These are phyloP conservation scores for Kockovaella imperatae DNA, from an alignment of 768 basidiomycete genomes.

Conservation along the genomic window DNA sequence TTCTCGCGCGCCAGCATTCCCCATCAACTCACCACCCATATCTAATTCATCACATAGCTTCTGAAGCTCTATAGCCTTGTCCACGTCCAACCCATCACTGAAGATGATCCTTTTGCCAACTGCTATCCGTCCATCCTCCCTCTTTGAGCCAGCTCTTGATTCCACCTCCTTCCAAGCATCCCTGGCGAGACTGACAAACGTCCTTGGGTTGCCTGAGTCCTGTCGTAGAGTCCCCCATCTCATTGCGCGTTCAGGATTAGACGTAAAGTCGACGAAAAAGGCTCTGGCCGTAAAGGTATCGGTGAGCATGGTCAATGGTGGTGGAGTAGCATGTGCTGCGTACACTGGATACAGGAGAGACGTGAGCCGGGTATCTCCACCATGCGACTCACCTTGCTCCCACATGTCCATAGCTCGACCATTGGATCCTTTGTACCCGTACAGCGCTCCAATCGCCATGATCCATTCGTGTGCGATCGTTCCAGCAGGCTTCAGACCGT, in stretches of 20 bases:
- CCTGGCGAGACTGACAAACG: conserved; percentile 68
- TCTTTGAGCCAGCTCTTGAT: conserved; percentile 7
- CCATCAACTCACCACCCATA: conserved; percentile 49
- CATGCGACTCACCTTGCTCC: conserved; percentile 57
- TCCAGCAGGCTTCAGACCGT: conserved; percentile 60
- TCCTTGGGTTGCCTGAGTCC: conserved; percentile 83
- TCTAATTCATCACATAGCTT: conserved; percentile 66
- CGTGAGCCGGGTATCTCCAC: neutral
- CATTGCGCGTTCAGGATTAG: conserved; percentile 53
- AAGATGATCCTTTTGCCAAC: conserved; percentile 65
- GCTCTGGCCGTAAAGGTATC: conserved; percentile 86
- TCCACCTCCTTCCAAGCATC: conserved; percentile 63
- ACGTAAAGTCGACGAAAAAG: conserved; percentile 62
- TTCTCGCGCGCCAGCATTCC: neutral
- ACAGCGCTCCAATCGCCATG: conserved; percentile 62
- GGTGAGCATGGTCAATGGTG: conserved; percentile 66
- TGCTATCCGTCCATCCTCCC: conserved; percentile 32
- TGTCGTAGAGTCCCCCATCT: conserved; percentile 81
- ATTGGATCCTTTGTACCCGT: conserved; percentile 74
- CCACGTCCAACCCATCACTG: conserved; percentile 70
- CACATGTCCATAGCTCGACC: conserved; percentile 69
- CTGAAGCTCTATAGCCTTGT: conserved; percentile 63
- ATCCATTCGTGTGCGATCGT: conserved; percentile 50
- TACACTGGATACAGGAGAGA: conserved; percentile 33
- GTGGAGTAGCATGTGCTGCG: conserved; percentile 40